phyloP scores from a whole-genome alignment of 768 basidiomycete species.

The Suillus spraguei region DNA sequence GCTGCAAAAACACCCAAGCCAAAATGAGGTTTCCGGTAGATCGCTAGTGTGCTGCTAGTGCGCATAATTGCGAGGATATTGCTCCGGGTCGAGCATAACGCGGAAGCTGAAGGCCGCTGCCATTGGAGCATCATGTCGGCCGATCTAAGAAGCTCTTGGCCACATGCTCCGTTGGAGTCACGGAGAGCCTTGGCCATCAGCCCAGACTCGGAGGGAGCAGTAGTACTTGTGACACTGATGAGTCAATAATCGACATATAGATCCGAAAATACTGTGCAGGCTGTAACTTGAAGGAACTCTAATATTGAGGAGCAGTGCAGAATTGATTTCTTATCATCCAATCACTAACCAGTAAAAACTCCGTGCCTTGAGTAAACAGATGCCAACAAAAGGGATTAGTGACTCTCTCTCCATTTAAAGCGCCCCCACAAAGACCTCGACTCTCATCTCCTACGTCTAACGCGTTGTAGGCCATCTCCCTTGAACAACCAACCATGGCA shows the following conservation, averaged over 20 bases:
- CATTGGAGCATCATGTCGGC: conserved; percentile 1
- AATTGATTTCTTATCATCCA: neutral
- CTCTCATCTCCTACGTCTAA: conserved; percentile 13
- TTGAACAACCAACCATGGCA: conserved; percentile 34
- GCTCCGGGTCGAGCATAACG: neutral
- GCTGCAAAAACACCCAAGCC: neutral
- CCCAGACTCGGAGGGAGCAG: neutral
- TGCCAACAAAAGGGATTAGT: no score
- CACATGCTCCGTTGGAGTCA: neutral
- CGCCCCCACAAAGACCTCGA: neutral
- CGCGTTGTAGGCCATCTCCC: neutral
- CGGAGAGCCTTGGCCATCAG: neutral
- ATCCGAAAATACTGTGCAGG: neutral
- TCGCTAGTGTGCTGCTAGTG: no score
- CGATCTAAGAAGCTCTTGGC: neutral
- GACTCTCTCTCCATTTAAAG: conserved; percentile 26
- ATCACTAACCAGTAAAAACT: no score
- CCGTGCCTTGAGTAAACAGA: no score
- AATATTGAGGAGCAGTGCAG: neutral
- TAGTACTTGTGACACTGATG: neutral
- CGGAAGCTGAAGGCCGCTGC: conserved; percentile 4
- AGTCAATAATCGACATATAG: neutral
- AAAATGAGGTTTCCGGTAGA: neutral
- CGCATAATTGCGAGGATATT: neutral
- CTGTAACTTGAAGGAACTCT: no score